Base-by-base conservation (phyloP, 805 yeast genomes). In the Starmerella lactis-condensi region DNA sequence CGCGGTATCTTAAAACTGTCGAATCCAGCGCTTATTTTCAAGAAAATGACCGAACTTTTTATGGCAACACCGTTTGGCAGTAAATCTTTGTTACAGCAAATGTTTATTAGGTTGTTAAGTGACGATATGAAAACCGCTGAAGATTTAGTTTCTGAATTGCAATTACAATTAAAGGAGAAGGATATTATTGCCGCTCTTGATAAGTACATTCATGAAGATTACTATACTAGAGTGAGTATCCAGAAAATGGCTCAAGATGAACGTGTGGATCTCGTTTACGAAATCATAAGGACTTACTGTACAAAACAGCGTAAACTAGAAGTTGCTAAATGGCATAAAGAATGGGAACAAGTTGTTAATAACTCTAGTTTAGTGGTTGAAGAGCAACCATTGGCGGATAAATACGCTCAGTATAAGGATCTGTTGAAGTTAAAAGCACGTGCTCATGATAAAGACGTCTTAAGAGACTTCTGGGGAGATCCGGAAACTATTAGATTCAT, bases 21-120 rank as follows among this genome's bases (percentile, higher is more conserved):
- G 1, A 85, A 85, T 47, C 96, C 98, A 2, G 69, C 82, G 54
- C 67, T 74, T 25, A 71, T 85, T 17, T 69, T 79, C 57, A 76
- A 82, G 38, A 69, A 73, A 15, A 56, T 85, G 50, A 65, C 83
- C 22, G 94, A 81, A 44, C 50, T 85, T 36, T 69, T 85, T 42
- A 67, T 89, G 58, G 78, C 75, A n/a, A 78, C 71, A 42, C 76
- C 81, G 21, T 64, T 71, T 46, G 76, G 78, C 16, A 64, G 67
- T 10, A 62, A 62, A 30, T 74, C 82, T 0, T 55, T 83, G 13
- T 50, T 83, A 26, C 92, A 83, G 39, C 66, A 71, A 32, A 64
- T 81, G 31, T 75, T 83, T 47, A 64, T 76, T 14, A 70, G 76
- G 42, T 62, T 76, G 12, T 52, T 79, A 19, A 69, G 72, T 28